Evolutionary conservation across 148 eudicot species (phyloP).

Genomic region (Nepenthes gracilis): DNA sequence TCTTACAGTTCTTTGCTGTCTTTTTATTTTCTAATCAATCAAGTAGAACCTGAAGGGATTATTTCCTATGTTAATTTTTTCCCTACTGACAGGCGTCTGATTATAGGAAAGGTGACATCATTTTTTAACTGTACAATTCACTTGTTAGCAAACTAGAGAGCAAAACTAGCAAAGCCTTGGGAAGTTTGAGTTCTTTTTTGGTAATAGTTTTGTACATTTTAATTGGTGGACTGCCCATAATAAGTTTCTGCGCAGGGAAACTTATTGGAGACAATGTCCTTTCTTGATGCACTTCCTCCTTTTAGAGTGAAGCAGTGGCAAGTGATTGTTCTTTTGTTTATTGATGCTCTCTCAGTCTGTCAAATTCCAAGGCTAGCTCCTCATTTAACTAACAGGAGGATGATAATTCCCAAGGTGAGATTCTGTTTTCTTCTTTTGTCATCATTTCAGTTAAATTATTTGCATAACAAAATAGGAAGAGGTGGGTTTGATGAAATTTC

Average conservation of each 20-base stretch:
- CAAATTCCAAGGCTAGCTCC: slow-evolving; percentile 69
- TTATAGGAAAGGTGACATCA: too few species aligned
- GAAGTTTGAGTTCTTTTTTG: too few species aligned
- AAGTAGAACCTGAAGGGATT: too few species aligned
- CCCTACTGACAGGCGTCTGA: too few species aligned
- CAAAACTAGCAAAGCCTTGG: too few species aligned
- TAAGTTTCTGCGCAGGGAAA: slow-evolving; percentile 25
- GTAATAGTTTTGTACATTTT: not conserved
- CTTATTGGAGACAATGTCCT: slow-evolving; percentile 83
- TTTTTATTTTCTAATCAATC: too few species aligned
- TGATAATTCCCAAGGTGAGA: slow-evolving; percentile 54
- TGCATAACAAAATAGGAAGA: not conserved
- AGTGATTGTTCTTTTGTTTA: slow-evolving; percentile 59
- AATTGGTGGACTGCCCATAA: not conserved
- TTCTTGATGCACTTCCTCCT: slow-evolving; percentile 77
- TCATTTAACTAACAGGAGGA: slow-evolving; percentile 47
- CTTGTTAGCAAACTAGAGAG: too few species aligned
- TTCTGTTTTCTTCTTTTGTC: not conserved
- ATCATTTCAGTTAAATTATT: not conserved
- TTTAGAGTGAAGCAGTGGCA: slow-evolving; percentile 89
- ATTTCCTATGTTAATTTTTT: too few species aligned
- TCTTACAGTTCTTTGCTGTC: too few species aligned
- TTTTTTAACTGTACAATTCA: too few species aligned
- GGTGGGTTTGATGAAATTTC: not conserved
- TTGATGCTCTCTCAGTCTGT: slow-evolving; percentile 83